Conservation (phyloP, 139 green algal species). For the Coccomyxa sp. region DNA sequence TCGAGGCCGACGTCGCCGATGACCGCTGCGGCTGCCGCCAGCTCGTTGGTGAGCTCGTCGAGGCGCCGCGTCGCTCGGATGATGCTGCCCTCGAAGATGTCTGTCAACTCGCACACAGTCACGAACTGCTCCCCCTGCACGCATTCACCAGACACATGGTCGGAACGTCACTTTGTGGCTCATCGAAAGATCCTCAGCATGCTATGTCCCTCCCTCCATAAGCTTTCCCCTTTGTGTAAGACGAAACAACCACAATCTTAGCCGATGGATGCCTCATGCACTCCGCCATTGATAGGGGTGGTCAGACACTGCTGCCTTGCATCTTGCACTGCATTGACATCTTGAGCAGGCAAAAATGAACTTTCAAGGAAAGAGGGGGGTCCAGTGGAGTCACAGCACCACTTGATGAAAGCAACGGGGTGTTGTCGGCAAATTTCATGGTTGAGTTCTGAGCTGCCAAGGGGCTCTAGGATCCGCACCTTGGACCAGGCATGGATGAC, state of each 20-base stretch:
- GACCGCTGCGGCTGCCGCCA: constrained; percentile 62
- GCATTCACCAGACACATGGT: not conserved
- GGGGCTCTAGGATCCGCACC: not conserved
- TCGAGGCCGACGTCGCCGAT: constrained; percentile 76
- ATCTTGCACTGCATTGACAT: not conserved
- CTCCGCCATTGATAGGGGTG: too few species aligned
- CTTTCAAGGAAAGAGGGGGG: not conserved
- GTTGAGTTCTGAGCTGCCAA: not conserved
- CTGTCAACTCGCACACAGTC: constrained; percentile 60
- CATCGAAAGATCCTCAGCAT: not conserved
- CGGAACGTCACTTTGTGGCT: not conserved
- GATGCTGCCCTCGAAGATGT: constrained; percentile 92
- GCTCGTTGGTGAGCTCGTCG: constrained; percentile 89
- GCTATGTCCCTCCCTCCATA: not conserved
- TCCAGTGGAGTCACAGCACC: not conserved
- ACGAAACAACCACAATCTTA: not conserved
- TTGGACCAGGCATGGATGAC: constrained; percentile 59
- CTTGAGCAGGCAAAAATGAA: not conserved
- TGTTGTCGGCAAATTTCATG: not conserved
- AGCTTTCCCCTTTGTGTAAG: not conserved
- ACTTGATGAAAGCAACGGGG: too few species aligned
- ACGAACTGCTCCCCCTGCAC: constrained; percentile 27
- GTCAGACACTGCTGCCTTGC: too few species aligned
- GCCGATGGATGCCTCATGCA: not conserved
- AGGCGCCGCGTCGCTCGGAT: constrained; percentile 80